Evolutionary conservation across 768 basidiomycete species (phyloP).

Genomic region (Leccinum rimulosum): DNA sequence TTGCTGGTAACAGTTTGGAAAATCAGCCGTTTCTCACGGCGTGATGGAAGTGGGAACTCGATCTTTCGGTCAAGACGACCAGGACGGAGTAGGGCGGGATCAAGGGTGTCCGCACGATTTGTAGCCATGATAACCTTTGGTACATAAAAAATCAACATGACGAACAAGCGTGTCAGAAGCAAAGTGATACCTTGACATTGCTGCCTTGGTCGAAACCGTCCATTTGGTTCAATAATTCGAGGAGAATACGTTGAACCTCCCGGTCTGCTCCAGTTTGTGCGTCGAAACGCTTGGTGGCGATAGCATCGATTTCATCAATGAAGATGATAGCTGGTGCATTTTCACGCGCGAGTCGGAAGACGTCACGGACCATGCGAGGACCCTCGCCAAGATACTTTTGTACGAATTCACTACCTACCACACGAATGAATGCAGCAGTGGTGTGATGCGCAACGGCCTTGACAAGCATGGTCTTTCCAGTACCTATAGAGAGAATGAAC

Average conservation of each 20-base stretch:
- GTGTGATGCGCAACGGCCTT: slow-evolving; percentile 99
- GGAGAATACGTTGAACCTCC: slow-evolving; percentile 96
- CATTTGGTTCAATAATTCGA: slow-evolving; percentile 98
- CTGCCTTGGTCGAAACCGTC: slow-evolving; percentile 99
- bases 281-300: slow-evolving; percentile 99
- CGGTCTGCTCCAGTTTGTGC: slow-evolving; percentile 99
- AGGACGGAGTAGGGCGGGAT: slow-evolving; percentile 95
- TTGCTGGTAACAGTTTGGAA: slow-evolving; percentile 97
- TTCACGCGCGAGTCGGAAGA: slow-evolving; percentile 95
- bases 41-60: slow-evolving; percentile 92
- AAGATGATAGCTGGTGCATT: slow-evolving; percentile 98
- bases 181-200: slow-evolving; percentile 81
- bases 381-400: slow-evolving; percentile 99
- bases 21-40: slow-evolving; percentile 93
- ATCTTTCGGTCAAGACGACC: slow-evolving; percentile 98
- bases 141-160: background rate
- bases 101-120: slow-evolving; percentile 96
- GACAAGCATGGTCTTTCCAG: slow-evolving; percentile 99
- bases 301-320: slow-evolving; percentile 98
- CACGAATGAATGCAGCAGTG: slow-evolving; percentile 95
- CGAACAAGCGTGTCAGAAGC: background rate
- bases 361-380: slow-evolving; percentile 99
- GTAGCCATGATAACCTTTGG: slow-evolving; percentile 98
- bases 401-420: slow-evolving; percentile 97
- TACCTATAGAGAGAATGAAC: slow-evolving; percentile 53